Conservation (phyloP, 306 rosid species). For the Alnus glutinosa region DNA sequence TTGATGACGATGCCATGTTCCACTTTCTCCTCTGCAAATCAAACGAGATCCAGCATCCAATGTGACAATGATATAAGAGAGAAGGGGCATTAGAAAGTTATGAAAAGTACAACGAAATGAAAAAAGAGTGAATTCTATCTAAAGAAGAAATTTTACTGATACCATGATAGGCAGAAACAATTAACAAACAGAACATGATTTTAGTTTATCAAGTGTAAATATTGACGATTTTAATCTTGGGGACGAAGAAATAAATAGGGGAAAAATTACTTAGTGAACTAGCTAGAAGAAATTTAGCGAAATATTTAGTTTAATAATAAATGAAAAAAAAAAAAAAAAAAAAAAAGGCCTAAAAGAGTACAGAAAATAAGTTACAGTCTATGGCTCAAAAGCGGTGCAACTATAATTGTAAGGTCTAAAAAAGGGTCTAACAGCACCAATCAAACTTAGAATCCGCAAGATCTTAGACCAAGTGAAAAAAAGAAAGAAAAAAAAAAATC, state of each 20-base stretch:
- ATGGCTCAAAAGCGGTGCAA: not conserved
- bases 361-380: not conserved
- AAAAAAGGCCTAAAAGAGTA: not conserved
- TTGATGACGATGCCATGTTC: conserved; percentile 56
- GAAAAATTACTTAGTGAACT: not conserved
- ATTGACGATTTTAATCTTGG: not conserved
- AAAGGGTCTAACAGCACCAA: not conserved
- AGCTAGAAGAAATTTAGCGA: not conserved
- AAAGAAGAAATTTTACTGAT: not conserved
- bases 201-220: not conserved
- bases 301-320: not conserved
- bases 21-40: conserved; percentile 1
- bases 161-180: not conserved
- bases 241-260: conserved; percentile 3
- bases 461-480: not conserved
- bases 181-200: not conserved
- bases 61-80: not conserved
- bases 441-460: not conserved
- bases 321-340: not conserved
- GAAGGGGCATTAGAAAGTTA: not conserved
- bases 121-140: not conserved
- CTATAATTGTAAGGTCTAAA: not conserved
- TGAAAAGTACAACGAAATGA: not conserved
- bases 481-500: too few species aligned
- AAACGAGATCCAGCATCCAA: not conserved